A percentile compares a stretch with the other conserved stretches of the same genome.
Evolutionary conservation across 2,329 filamentous ascomycete species (phyloP).

Genomic region (Pezicula rhizophila): DNA sequence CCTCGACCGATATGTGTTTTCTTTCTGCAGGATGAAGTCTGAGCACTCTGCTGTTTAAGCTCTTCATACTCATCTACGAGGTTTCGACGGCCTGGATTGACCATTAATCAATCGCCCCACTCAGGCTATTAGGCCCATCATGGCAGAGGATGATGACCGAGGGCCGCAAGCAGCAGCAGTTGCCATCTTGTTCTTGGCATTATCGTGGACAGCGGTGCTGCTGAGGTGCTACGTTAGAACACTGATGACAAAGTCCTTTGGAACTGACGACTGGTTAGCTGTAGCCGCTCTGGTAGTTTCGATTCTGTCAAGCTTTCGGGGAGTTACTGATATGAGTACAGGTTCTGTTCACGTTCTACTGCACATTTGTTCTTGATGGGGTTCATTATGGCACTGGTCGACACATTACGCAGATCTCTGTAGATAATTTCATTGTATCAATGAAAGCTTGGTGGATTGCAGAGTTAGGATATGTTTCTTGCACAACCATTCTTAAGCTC

Average conservation of each 20-base stretch:
- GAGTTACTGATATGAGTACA: conserved; percentile 1
- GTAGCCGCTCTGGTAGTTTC: conserved; percentile 36
- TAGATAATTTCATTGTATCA: conserved; percentile 4
- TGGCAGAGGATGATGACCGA: conserved; percentile 7
- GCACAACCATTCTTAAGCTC: conserved; percentile 32
- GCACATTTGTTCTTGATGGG: conserved; percentile 13
- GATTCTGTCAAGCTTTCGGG: background rate
- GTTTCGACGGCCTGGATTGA: too few relatives aligned
- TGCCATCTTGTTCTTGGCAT: conserved; percentile 25
- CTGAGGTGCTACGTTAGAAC: conserved; percentile 40
- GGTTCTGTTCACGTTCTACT: conserved; percentile 12
- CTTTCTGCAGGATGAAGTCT: too few relatives aligned
- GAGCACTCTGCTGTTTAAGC: too few relatives aligned
- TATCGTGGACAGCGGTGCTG: conserved; percentile 32
- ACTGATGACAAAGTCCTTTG: conserved; percentile 35
- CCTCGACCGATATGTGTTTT: too few relatives aligned
- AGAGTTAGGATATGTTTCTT: conserved; percentile 16
- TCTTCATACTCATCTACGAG: too few relatives aligned
- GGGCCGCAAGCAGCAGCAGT: conserved; percentile 12
- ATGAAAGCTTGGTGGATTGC: conserved; percentile 11
- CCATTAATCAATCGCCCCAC: too few relatives aligned
- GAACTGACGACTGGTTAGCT: conserved; percentile 43
- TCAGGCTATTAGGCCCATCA: too few relatives aligned
- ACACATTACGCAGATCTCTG: conserved; percentile 7
- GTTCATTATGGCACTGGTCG: conserved; percentile 13